phyloP scores from a whole-genome alignment of 2,329 filamentous ascomycete species.

The Stemphylium beticola region DNA sequence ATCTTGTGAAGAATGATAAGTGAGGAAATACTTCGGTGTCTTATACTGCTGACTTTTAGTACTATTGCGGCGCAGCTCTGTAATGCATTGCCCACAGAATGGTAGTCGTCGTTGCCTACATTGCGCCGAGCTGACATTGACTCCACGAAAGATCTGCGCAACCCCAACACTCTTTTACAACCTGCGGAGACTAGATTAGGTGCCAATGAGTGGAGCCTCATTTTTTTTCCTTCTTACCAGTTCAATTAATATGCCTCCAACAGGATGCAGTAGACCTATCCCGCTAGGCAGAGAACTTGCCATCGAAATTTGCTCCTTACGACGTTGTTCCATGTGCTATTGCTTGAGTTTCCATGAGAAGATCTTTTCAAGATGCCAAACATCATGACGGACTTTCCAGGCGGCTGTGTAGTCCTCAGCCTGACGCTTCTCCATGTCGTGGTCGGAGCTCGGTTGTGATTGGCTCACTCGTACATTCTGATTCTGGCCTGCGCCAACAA shows the following conservation, averaged over 20 bases:
- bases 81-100: background rate
- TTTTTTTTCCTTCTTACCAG: too few species aligned
- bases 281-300: too few species aligned
- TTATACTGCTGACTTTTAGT: background rate
- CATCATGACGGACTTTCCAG: background rate
- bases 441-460: slow-evolving; percentile 1
- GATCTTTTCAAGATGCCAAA: background rate
- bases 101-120: background rate
- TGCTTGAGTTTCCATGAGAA: too few species aligned
- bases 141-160: background rate
- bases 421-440: background rate
- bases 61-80: background rate
- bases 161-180: background rate
- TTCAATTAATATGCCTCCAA: too few species aligned
- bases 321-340: too few species aligned
- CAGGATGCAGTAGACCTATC: too few species aligned
- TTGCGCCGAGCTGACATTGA: background rate
- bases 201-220: too few species aligned
- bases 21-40: background rate
- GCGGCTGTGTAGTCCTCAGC: background rate
- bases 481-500: background rate
- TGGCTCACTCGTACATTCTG: slow-evolving; percentile 9
- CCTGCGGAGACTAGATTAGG: background rate
- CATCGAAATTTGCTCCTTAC: too few species aligned
- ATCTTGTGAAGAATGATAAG: background rate